Evolutionary conservation across 192 early-diverging fungal species (phyloP), one percentile per base, ranked within the genome.

Genomic region (Coemansia nantahalensis): DNA sequence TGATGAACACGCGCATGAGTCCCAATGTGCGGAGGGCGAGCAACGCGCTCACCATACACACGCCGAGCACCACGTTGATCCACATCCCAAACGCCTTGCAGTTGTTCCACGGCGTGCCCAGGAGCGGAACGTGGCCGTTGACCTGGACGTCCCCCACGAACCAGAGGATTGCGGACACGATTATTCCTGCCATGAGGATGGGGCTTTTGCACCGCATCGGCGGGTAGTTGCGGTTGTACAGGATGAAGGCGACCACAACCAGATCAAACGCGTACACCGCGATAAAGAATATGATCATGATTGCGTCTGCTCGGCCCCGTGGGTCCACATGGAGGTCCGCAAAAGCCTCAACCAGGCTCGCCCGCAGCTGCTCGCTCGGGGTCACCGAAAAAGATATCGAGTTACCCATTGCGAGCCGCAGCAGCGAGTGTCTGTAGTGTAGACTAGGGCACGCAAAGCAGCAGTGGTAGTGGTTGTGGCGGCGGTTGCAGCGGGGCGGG

Each of bases 11-110:
- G 0, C 75, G 58, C 30, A 41, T 71, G 21, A 73, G 45, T 2
- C 69, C 62, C 17, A 65, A 73, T n/a, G 69, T 61, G 4, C 68
- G 59, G 17, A 78, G 34, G 3, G 68, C 63, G 2, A 78, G 56
- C 7, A 70, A 19, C 4, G 68, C 58, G 49, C 63, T 67, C 3
- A 78, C 59, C 5, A 9, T 23, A 22, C 59, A 56, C 26, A 66
- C 53, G 2, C 71, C 71, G 17, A 74, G 32, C 9, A 74, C 40
- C 4, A 62, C 38, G 11, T 59, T 59, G 11, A 66, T 31, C 54
- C 63, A 66, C 30, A 74, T 23, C 12, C 52, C 71, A 37, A 60
- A 74, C 30, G 26, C 55, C 22, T 44, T 30, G 48, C 71, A 74
- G 36, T 48, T 43, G 5, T 47, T 42, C 18, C 59, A 45, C 16